These are phyloP conservation scores for Hygrophoropsis aurantiaca DNA, from an alignment of 768 basidiomycete genomes.

Conservation along the genomic window DNA sequence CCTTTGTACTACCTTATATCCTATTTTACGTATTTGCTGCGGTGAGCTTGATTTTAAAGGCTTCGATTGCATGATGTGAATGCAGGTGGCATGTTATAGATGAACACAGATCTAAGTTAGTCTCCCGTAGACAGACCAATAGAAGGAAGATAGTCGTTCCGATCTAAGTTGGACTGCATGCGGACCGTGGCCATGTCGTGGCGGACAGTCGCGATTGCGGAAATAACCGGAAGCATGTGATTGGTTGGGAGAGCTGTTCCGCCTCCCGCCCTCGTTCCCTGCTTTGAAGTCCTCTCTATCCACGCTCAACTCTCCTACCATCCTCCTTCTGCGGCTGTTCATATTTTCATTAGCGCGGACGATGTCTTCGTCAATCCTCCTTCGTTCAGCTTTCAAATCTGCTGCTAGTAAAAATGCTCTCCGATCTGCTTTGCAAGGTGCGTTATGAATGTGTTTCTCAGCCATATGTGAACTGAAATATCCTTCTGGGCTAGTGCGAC, in stretches of 20 bases:
- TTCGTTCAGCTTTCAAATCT: slow-evolving; percentile 46
- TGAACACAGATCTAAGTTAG: no score
- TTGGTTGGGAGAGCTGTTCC: slow-evolving; percentile 8
- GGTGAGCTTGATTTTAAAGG: no score
- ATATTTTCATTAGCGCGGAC: slow-evolving; percentile 9
- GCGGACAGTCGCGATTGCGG: no score
- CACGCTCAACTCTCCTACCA: slow-evolving; percentile 1
- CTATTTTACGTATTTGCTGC: no score
- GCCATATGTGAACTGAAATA: neutral
- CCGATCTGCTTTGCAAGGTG: slow-evolving; percentile 44
- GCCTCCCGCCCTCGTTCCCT: slow-evolving; percentile 2
- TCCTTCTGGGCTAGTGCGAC: slow-evolving; percentile 34
- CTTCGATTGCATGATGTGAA: no score
- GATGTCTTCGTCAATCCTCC: slow-evolving; percentile 52
- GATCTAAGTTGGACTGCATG: no score
- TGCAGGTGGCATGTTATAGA: no score
- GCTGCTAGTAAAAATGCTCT: slow-evolving; percentile 38
- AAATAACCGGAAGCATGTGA: slow-evolving; percentile 3
- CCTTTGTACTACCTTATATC: no score
- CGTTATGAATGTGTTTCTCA: slow-evolving; percentile 7
- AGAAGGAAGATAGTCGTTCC: no score
- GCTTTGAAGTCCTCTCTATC: neutral
- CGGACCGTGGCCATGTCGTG: no score
- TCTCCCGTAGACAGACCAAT: no score
- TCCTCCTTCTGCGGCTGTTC: neutral